Conservation (phyloP, 192 early-diverging fungal species). For the Umbelopsis isabellina region DNA sequence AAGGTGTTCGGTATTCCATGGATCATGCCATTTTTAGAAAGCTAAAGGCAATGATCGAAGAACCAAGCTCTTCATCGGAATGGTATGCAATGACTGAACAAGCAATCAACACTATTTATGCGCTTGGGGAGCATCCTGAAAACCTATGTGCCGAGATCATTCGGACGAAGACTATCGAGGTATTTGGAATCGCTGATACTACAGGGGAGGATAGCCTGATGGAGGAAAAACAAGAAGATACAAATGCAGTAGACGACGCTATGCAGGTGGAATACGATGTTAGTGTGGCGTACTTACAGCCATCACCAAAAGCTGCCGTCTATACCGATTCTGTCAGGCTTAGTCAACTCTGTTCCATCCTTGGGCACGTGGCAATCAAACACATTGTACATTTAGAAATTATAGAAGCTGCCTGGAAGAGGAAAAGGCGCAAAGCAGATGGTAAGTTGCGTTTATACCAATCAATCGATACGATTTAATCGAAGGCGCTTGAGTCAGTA, state of each 20-base stretch:
- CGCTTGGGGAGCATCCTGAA: conserved; percentile 91
- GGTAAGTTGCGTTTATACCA: conserved; percentile 20
- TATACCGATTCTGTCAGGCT: conserved; percentile 70
- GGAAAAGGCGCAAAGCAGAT: conserved; percentile 60
- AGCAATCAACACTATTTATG: conserved; percentile 91
- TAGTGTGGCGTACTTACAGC: conserved; percentile 34
- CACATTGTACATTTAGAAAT: conserved; percentile 95
- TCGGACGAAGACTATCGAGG: conserved; percentile 60
- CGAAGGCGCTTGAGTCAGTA: background rate
- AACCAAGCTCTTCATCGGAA: conserved; percentile 48
- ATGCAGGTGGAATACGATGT: conserved; percentile 41
- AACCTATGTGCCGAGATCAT: conserved; percentile 78
- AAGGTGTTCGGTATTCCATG: conserved; percentile 54
- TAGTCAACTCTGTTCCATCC: conserved; percentile 86
- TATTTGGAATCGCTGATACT: conserved; percentile 55
- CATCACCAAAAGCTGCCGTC: conserved; percentile 3
- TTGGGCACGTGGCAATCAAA: conserved; percentile 96
- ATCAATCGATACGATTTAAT: background rate
- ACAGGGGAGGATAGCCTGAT: conserved; percentile 16
- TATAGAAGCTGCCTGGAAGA: conserved; percentile 93
- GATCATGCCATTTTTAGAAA: conserved; percentile 60
- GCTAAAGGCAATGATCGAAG: conserved; percentile 51
- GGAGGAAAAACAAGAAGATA: conserved; percentile 23
- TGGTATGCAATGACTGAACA: conserved; percentile 84
- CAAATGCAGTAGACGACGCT: conserved; percentile 24